Base-by-base conservation (phyloP, 345 rosid genomes). In the Diplotaxis tenuifolia region DNA sequence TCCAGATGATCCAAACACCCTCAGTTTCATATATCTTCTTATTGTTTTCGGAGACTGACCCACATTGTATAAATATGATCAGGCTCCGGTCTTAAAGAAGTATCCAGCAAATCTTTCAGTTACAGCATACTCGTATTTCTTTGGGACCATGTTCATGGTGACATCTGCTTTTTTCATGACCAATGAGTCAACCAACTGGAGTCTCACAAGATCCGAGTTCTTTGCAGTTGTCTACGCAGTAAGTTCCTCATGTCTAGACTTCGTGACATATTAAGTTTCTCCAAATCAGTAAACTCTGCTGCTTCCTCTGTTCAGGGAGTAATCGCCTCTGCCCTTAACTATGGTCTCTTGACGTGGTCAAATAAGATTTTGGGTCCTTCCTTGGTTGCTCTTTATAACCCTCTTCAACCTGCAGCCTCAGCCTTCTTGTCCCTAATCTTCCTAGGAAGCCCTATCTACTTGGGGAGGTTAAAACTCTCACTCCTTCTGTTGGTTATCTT, bases 341-440 rank as follows among this genome's bases (percentile, higher is more conserved):
- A 95, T 78, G 99, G 98, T 78, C 86, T 95, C 25, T 70, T 95
- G 67, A 92, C 99, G 2, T 95, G 99, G 99, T 95, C 94, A 49
- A 95, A 95, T 80, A 95, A 95, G 83, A 90, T 92, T 74, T 76
- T 95, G 74, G 99, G 98, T 23, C 98, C 99, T 50, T 79, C 99
- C 72, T 82, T 95, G 84, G 99, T 95, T 65, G 92, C 99, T 69
- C 91, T 95, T 6, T 95, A 95, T 80, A 85, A 88, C 70, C 99
- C 99, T 63, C 97, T 95, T 81, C 98, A 95, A 80, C 98, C 98
- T 63, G 97, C 91, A 23, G 87, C 96, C 9, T 92, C 99, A 57
- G 87, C 98, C 23, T 79, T 90, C 45, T 83, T 95, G 62, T 92
- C 99, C 9, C 85, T 84, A 83, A 64, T 90, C 74, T 95, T 95